These are phyloP conservation scores for Boletus tylopilopsis DNA, from an alignment of 768 basidiomycete species.

Conservation along the genomic window DNA sequence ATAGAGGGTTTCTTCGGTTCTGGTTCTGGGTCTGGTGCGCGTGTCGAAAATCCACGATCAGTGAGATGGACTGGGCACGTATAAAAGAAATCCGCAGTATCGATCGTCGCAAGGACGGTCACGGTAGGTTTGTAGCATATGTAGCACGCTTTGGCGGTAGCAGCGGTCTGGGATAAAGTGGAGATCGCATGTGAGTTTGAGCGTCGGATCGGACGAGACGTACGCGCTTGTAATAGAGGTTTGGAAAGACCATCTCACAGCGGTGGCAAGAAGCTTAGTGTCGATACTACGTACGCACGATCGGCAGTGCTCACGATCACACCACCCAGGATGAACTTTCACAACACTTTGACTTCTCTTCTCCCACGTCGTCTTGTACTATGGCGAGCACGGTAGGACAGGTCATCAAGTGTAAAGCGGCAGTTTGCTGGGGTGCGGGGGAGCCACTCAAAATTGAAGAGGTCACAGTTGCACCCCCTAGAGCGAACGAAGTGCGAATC, in stretches of 20 bases:
- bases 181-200: not conserved
- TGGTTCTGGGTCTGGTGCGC: constrained; percentile 42
- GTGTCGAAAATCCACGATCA: constrained; percentile 72
- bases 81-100: constrained; percentile 84
- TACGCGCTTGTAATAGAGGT: constrained; percentile 89
- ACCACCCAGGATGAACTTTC: not conserved
- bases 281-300: too few species aligned
- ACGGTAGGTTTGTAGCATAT: constrained; percentile 77
- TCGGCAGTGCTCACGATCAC: too few species aligned
- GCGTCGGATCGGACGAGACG: constrained; percentile 27
- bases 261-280: not conserved
- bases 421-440: constrained; percentile 93
- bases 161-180: constrained; percentile 55
- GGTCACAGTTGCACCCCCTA: constrained; percentile 90
- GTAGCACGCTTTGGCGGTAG: constrained; percentile 73
- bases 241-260: constrained; percentile 64
- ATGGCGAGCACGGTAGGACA: constrained; percentile 81
- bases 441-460: constrained; percentile 84
- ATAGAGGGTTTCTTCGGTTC: constrained; percentile 32
- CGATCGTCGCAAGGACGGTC: constrained; percentile 80
- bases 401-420: constrained; percentile 82
- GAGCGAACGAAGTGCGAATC: constrained; percentile 88
- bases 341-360: constrained; percentile 7
- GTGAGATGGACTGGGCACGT: constrained; percentile 76
- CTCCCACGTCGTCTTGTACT: constrained; percentile 17